Base-by-base conservation (phyloP, 306 rosid species). In the Malus sieversii region DNA sequence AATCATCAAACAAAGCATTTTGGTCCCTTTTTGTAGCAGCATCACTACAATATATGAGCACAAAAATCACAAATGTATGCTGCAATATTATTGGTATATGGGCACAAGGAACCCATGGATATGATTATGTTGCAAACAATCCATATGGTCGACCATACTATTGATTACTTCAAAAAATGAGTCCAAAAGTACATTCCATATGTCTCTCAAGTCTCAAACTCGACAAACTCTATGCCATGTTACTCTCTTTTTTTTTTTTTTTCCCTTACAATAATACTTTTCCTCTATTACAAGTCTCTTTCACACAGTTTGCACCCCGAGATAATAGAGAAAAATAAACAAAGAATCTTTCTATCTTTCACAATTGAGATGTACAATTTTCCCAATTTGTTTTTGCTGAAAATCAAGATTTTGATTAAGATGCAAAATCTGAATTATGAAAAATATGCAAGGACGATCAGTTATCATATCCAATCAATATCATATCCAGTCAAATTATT, bases 131-230 rank as follows among this genome's bases (percentile, higher is more conserved):
- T 52, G 32, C 52, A n/a, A 72, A 22, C 44, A 61, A 78, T 25
- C 42, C 70, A 62, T 60, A 25, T 16, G 66, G 85, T 72, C 85
- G 48, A 82, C 77, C 76, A 78, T 44, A 27, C 74, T 75, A 80
- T 52, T 59, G 65, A 80, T 77, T 53, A 80, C 76, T 42, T 30
- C 67, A 61, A 74, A 61, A 61, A 74, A 60, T 62, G 69, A 61
- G 35, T 35, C 69, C 59, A 29, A 61, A 74, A 30, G 15, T 27
- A 74, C 58, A 19, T 27, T 59, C 19, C 22, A 61, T 60, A 60
- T 42, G 68, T 60, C 77, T 61, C 45, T 58, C 18, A 13, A 61
- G 38, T 33, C 38, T 4, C 68, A 63, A 25, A 25, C 33, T 23
- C 18, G 14, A 32, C 48, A 32, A 9, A 70, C 20, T 48, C 14